A percentile compares a stretch with the other conserved stretches of the same genome.
Conservation (phyloP, 2,329 filamentous ascomycete species). For the Colletotrichum sidae region DNA sequence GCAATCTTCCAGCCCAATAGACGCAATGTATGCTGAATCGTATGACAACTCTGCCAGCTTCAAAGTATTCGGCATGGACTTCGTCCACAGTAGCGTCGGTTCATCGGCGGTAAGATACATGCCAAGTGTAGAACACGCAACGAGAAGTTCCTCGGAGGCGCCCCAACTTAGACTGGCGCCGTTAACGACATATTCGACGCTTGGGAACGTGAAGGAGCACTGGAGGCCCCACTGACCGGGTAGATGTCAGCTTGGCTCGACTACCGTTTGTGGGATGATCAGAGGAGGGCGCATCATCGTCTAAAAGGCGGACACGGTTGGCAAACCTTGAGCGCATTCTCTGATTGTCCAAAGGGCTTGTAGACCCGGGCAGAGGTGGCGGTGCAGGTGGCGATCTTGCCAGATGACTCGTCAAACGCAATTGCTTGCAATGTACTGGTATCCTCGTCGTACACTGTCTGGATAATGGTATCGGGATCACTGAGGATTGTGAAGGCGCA, state of each 20-base stretch:
- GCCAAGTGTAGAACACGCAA: slow-evolving; percentile 76
- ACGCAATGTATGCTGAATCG: slow-evolving; percentile 88
- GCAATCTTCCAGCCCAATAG: slow-evolving; percentile 80
- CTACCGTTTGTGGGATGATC: no score
- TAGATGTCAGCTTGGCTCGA: no score
- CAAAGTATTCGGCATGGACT: slow-evolving; percentile 76
- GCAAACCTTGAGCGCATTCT: slow-evolving; percentile 79
- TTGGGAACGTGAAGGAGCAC: slow-evolving; percentile 64
- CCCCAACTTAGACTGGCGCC: slow-evolving; percentile 81
- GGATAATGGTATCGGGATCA: slow-evolving; percentile 79
- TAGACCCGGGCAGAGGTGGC: slow-evolving; percentile 78
- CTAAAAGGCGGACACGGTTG: neutral
- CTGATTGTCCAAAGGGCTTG: slow-evolving; percentile 76
- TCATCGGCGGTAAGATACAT: slow-evolving; percentile 70
- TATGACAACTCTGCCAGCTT: slow-evolving; percentile 85
- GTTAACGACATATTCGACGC: slow-evolving; percentile 49
- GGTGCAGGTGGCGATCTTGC: slow-evolving; percentile 85
- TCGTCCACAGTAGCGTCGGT: slow-evolving; percentile 76
- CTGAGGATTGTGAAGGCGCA: slow-evolving; percentile 87
- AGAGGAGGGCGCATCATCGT: no score
- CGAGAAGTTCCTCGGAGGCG: slow-evolving; percentile 82
- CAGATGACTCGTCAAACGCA: slow-evolving; percentile 82
- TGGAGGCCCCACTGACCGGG: slow-evolving; percentile 71
- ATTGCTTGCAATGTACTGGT: slow-evolving; percentile 77
- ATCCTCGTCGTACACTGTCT: slow-evolving; percentile 91